A percentile compares a stretch with the other conserved stretches of the same genome.
phyloP scores from a whole-genome alignment of 495 filamentous ascomycete species.

The Xylaria cubensis region DNA sequence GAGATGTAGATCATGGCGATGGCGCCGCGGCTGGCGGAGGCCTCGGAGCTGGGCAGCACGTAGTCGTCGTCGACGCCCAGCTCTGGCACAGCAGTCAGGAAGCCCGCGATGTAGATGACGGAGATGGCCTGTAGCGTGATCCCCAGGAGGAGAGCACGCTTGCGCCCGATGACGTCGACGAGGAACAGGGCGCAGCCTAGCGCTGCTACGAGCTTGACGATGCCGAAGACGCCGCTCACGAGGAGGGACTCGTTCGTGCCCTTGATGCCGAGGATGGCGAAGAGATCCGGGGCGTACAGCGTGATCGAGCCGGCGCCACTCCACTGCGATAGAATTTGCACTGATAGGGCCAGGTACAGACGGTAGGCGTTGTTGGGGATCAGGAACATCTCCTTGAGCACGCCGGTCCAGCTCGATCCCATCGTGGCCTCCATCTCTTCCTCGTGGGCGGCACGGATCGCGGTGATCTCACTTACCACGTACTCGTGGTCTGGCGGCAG shows the following conservation, averaged over 20 bases:
- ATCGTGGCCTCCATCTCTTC: slow-evolving; percentile 64
- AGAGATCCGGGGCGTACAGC: slow-evolving; percentile 70
- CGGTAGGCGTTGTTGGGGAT: slow-evolving; percentile 68
- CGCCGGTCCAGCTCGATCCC: slow-evolving; percentile 59
- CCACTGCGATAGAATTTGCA: slow-evolving; percentile 71
- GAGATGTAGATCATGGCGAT: slow-evolving; percentile 73
- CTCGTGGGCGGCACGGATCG: slow-evolving; percentile 56
- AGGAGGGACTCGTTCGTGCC: slow-evolving; percentile 68
- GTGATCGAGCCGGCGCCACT: slow-evolving; percentile 74
- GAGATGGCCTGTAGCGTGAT: slow-evolving; percentile 67
- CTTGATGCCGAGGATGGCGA: slow-evolving; percentile 67
- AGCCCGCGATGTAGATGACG: slow-evolving; percentile 73
- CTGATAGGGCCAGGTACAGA: slow-evolving; percentile 62
- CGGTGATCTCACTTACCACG: slow-evolving; percentile 56
- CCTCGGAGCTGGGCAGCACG: slow-evolving; percentile 38
- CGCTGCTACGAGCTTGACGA: slow-evolving; percentile 70
- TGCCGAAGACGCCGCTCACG: slow-evolving; percentile 72
- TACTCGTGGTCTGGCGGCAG: slow-evolving; percentile 57
- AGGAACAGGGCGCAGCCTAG: slow-evolving; percentile 73
- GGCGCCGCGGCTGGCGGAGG: slow-evolving; percentile 57
- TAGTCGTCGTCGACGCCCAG: slow-evolving; percentile 46
- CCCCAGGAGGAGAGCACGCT: slow-evolving; percentile 69
- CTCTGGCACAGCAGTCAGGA: slow-evolving; percentile 62
- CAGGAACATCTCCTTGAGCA: slow-evolving; percentile 66
- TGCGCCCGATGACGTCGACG: slow-evolving; percentile 76